Evolutionary conservation across 2,329 filamentous ascomycete genomes (phyloP).

Genomic region (Aspergillus sp.): DNA sequence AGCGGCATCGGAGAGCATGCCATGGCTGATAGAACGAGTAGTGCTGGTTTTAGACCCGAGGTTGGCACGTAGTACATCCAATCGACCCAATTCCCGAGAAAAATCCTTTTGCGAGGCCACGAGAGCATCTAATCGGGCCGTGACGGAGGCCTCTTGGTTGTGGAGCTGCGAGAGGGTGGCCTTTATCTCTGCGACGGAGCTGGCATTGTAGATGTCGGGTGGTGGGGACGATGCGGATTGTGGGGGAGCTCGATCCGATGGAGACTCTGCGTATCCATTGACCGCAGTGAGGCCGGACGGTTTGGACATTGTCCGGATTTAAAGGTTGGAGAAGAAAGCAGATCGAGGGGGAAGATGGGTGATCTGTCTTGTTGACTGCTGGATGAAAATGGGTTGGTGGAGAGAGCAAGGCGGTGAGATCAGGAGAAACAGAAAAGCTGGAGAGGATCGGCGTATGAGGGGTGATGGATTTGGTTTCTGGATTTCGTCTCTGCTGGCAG

Average conservation of each 20-base stretch:
- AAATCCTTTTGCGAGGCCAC: slow-evolving; percentile 81
- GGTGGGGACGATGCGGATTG: slow-evolving; percentile 7
- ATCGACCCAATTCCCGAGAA: slow-evolving; percentile 75
- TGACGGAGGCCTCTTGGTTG: slow-evolving; percentile 68
- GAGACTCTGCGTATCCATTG: slow-evolving; percentile 22
- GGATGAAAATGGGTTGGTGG: background rate
- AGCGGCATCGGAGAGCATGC: slow-evolving; percentile 83
- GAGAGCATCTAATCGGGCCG: slow-evolving; percentile 68
- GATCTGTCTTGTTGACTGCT: slow-evolving; percentile 1
- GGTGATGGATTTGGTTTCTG: too few species aligned
- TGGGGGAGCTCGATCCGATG: slow-evolving; percentile 3
- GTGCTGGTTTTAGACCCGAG: slow-evolving; percentile 82
- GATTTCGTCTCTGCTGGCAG: too few species aligned
- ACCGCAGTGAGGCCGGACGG: slow-evolving; percentile 5
- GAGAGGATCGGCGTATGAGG: background rate
- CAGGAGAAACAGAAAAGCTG: background rate
- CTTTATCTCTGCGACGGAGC: slow-evolving; percentile 73
- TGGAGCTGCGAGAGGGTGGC: slow-evolving; percentile 71
- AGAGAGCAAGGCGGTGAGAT: background rate
- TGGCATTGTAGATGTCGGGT: slow-evolving; percentile 60
- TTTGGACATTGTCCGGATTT: slow-evolving; percentile 15
- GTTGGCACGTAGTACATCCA: slow-evolving; percentile 84
- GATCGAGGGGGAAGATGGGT: background rate
- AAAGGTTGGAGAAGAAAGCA: background rate
- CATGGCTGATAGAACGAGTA: slow-evolving; percentile 77